Percentiles rank a stretch among this genome's conserved stretches.
phyloP scores from a whole-genome alignment of 2,329 filamentous ascomycete species.

The Berkeleyomyces rouxiae region DNA sequence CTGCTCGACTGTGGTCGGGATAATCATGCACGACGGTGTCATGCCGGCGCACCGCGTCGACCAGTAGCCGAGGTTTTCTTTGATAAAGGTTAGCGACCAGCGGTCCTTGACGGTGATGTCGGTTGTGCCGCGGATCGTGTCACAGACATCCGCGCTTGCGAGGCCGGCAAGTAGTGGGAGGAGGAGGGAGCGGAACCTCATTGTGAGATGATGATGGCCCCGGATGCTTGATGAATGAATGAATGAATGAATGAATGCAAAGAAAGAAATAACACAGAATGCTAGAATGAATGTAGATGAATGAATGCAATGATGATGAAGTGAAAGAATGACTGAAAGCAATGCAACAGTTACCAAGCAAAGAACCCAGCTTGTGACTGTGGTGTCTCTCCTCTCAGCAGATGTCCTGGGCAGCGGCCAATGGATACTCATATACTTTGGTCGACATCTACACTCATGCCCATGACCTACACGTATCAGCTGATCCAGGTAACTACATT shows the following conservation, averaged over 20 bases:
- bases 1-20: slow-evolving; percentile 17
- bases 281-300: background rate
- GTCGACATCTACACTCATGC: too few relatives aligned
- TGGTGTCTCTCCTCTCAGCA: too few relatives aligned
- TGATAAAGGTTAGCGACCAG: background rate
- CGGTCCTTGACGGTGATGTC: background rate
- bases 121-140: background rate
- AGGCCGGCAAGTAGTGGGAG: slow-evolving; percentile 1
- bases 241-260: too few relatives aligned
- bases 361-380: too few relatives aligned
- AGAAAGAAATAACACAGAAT: background rate
- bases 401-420: too few relatives aligned
- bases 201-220: background rate
- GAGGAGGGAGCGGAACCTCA: background rate
- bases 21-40: slow-evolving; percentile 17
- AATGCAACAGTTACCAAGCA: too few relatives aligned
- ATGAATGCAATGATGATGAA: background rate
- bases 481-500: too few relatives aligned
- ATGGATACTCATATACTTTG: too few relatives aligned
- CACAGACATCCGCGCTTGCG: background rate
- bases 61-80: slow-evolving; percentile 19
- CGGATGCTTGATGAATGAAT: background rate
- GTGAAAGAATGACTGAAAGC: too few relatives aligned
- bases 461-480: too few relatives aligned
- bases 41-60: slow-evolving; percentile 19